These are phyloP conservation scores for Brassica cretica DNA, from an alignment of 345 rosid species.

Conservation along the genomic window DNA sequence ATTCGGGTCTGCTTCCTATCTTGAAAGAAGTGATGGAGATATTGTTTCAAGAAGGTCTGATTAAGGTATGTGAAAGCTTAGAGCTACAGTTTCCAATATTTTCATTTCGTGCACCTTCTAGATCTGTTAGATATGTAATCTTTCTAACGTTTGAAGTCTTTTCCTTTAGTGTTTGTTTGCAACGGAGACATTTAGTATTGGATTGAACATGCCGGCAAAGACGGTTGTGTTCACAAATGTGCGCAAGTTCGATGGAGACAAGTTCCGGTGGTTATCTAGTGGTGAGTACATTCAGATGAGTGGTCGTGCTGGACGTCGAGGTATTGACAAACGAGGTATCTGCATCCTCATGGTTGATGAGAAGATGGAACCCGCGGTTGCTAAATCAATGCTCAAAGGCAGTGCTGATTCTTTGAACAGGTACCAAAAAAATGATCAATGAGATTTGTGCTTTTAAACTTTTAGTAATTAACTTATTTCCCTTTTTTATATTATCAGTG, in stretches of 20 bases:
- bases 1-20: conserved; percentile 98
- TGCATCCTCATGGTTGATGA: conserved; percentile 98
- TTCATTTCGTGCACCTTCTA: conserved; percentile 7
- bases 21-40: conserved; percentile 98
- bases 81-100: conserved; percentile 22
- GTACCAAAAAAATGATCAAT: conserved; percentile 29
- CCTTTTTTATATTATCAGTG: conserved; percentile 49
- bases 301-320: conserved; percentile 99
- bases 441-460: not conserved
- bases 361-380: conserved; percentile 93
- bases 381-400: conserved; percentile 93
- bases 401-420: conserved; percentile 96
- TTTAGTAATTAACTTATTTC: conserved; percentile 23
- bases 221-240: conserved; percentile 98
- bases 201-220: conserved; percentile 98
- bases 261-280: conserved; percentile 97
- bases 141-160: conserved; percentile 27
- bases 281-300: conserved; percentile 99
- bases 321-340: conserved; percentile 91
- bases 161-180: conserved; percentile 89
- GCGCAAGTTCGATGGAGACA: conserved; percentile 97
- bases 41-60: conserved; percentile 95
- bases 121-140: not conserved
- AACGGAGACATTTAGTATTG: conserved; percentile 99
- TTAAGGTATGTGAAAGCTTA: conserved; percentile 57